Conservation (phyloP, 1,139 yeast genomes). For the Hansenula sp. region DNA sequence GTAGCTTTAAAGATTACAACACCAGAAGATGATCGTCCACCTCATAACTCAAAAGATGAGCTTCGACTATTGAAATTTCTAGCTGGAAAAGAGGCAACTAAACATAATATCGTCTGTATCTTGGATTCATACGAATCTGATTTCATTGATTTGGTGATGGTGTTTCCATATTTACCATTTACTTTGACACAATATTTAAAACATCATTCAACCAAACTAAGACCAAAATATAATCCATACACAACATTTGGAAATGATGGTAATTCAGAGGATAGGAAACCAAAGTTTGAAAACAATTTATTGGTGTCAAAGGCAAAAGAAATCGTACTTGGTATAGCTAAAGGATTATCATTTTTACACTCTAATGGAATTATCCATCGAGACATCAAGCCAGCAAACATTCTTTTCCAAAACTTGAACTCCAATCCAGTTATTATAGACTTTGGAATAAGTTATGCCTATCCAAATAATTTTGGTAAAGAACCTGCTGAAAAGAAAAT, state of each 20-base stretch:
- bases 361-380: conserved; percentile 70
- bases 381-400: conserved; percentile 80
- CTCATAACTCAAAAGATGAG: conserved; percentile 43
- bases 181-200: conserved; percentile 32
- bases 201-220: conserved; percentile 23
- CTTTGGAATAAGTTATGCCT: conserved; percentile 68
- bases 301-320: conserved; percentile 21
- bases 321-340: conserved; percentile 39
- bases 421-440: conserved; percentile 54
- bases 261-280: conserved; percentile 1
- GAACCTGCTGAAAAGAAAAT: conserved; percentile 48
- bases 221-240: conserved; percentile 31
- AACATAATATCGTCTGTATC: conserved; percentile 24
- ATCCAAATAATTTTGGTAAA: conserved; percentile 33
- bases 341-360: conserved; percentile 52
- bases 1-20: conserved; percentile 42
- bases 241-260: conserved; percentile 15
- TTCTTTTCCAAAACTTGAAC: conserved; percentile 40
- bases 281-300: conserved; percentile 20
- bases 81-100: conserved; percentile 1
- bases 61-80: conserved; percentile 29
- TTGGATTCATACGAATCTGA: conserved; percentile 27
- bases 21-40: conserved; percentile 44
- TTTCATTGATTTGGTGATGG: conserved; percentile 34
- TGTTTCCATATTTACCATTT: conserved; percentile 34